Evolutionary conservation across 371 early-diverging fungal genomes (phyloP).

Genomic region (Mucor velutinosus): DNA sequence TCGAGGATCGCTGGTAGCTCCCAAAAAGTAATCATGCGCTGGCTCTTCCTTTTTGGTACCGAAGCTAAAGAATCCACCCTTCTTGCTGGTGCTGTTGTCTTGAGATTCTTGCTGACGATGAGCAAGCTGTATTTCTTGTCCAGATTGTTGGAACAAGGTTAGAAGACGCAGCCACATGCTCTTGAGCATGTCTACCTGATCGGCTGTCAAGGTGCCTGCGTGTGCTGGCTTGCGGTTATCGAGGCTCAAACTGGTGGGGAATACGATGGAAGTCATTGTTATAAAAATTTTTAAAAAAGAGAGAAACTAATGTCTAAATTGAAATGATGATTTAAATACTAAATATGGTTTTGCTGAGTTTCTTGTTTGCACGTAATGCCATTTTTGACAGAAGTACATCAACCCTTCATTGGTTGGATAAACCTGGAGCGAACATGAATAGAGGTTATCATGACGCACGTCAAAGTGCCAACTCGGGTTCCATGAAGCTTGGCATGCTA

Average conservation of each 20-base stretch:
- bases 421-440: neutral
- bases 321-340: neutral
- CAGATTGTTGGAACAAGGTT: slow-evolving; percentile 48
- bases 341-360: neutral
- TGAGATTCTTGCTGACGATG: slow-evolving; percentile 15
- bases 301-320: neutral
- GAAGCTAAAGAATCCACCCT: slow-evolving; percentile 31
- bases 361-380: neutral
- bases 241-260: slow-evolving; percentile 5
- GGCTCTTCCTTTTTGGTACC: slow-evolving; percentile 34
- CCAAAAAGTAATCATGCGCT: slow-evolving; percentile 40
- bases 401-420: neutral
- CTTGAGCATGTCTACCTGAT: slow-evolving; percentile 10
- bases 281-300: too few relatives aligned
- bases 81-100: slow-evolving; percentile 7
- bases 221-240: slow-evolving; percentile 27
- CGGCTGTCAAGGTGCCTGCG: slow-evolving; percentile 30
- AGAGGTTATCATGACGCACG: neutral
- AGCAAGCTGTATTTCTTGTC: slow-evolving; percentile 23
- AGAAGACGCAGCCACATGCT: slow-evolving; percentile 49
- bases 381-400: neutral
- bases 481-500: neutral
- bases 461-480: neutral
- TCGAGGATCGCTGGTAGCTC: slow-evolving; percentile 49
- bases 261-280: slow-evolving; percentile 5